phyloP scores from a whole-genome alignment of 805 yeast species.

The Teunomyces cretensis region DNA sequence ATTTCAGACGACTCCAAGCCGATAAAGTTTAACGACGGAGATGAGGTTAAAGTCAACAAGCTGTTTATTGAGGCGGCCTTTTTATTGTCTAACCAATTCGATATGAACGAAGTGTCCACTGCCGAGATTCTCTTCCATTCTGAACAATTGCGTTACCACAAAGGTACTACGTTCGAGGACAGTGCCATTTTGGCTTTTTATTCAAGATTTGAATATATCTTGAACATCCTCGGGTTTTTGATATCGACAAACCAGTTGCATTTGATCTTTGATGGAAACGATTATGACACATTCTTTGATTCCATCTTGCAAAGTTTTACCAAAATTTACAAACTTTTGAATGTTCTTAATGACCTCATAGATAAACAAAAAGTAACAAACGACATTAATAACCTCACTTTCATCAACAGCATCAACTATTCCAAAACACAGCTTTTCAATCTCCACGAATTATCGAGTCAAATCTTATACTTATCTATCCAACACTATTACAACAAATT shows the following conservation, averaged over 20 bases:
- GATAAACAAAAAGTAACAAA: slow-evolving; percentile 50
- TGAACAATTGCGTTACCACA: slow-evolving; percentile 31
- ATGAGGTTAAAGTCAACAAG: slow-evolving; percentile 60
- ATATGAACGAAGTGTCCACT: slow-evolving; percentile 69
- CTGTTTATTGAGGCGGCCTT: slow-evolving; percentile 63
- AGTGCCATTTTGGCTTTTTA: slow-evolving; percentile 69
- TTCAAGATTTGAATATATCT: slow-evolving; percentile 67
- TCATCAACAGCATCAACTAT: slow-evolving; percentile 44
- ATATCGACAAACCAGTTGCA: slow-evolving; percentile 21
- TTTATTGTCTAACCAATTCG: slow-evolving; percentile 50
- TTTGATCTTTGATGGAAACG: slow-evolving; percentile 17
- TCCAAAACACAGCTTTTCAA: slow-evolving; percentile 61
- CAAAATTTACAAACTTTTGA: slow-evolving; percentile 56
- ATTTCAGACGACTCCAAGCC: slow-evolving; percentile 37
- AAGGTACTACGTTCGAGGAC: slow-evolving; percentile 53
- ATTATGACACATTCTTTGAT: slow-evolving; percentile 27
- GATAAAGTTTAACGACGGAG: slow-evolving; percentile 53
- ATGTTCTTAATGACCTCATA: slow-evolving; percentile 49
- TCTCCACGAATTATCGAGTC: slow-evolving; percentile 73
- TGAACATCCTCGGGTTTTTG: slow-evolving; percentile 54
- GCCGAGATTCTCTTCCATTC: slow-evolving; percentile 67
- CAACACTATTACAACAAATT: slow-evolving; percentile 33
- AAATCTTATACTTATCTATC: slow-evolving; percentile 55
- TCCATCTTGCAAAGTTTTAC: slow-evolving; percentile 56
- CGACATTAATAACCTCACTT: slow-evolving; percentile 46